A percentile compares a stretch with the other conserved stretches of the same genome.
Conservation (phyloP, 164 flowering plant genomes). For the Paratinospora sagittata region DNA sequence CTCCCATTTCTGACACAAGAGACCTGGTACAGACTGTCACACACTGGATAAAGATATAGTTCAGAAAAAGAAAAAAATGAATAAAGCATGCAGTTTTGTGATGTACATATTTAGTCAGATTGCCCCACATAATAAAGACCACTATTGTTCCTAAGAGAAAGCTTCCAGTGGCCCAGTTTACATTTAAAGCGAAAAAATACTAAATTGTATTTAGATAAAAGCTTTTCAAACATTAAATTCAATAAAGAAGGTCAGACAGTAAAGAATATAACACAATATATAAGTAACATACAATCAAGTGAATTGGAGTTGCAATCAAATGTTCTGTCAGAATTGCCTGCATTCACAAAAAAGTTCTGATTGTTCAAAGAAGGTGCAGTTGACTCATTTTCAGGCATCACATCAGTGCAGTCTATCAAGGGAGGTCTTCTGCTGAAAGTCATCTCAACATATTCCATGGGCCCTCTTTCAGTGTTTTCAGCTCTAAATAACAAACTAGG, state of each 20-base stretch:
- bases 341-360: conserved; percentile 7
- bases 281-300: conserved; percentile 8
- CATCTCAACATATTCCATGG: conserved; percentile 30
- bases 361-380: neutral
- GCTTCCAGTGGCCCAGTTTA: too few species aligned
- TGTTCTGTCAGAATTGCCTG: conserved; percentile 13
- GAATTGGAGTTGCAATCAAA: neutral
- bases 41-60: too few species aligned
- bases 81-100: too few species aligned
- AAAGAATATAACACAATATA: neutral
- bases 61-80: too few species aligned
- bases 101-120: too few species aligned
- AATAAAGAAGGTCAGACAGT: neutral
- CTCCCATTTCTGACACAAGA: too few species aligned
- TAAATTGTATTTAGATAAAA: neutral
- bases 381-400: conserved; percentile 9
- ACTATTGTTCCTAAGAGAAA: too few species aligned
- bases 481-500: neutral
- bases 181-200: too few species aligned
- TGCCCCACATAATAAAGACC: too few species aligned
- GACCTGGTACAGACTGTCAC: too few species aligned
- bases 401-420: conserved; percentile 17
- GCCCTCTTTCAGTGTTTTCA: conserved; percentile 8
- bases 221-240: neutral
- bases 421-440: conserved; percentile 48